Conservation (phyloP, 2,329 filamentous ascomycete species). For the Cytospora piceae region DNA sequence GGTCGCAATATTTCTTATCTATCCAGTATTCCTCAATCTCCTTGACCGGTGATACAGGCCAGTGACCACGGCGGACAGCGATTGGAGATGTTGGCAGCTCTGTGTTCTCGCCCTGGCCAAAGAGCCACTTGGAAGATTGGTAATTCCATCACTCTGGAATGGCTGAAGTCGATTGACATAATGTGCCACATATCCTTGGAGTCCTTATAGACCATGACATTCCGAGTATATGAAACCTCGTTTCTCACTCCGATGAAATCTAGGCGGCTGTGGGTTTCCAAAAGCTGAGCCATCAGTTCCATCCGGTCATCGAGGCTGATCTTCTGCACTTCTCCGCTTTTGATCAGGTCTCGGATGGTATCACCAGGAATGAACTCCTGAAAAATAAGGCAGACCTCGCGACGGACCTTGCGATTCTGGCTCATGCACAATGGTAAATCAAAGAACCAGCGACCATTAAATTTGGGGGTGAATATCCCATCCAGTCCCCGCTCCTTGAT, state of each 20-base stretch:
- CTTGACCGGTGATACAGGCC: too few relatives aligned
- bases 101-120: too few relatives aligned
- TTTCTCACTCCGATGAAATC: not conserved
- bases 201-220: not conserved
- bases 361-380: constrained; percentile 1
- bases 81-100: too few relatives aligned
- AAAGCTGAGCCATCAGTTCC: not conserved
- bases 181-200: not conserved
- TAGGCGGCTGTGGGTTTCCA: not conserved
- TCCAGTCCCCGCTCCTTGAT: not conserved
- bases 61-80: too few relatives aligned
- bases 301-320: not conserved
- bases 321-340: not conserved
- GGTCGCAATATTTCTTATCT: too few relatives aligned
- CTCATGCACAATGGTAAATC: too few relatives aligned
- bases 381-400: constrained; percentile 3
- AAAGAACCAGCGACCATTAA: too few relatives aligned
- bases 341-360: not conserved
- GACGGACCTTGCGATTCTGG: not conserved
- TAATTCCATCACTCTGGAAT: too few relatives aligned
- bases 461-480: too few relatives aligned
- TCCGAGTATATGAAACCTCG: not conserved
- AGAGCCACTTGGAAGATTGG: too few relatives aligned
- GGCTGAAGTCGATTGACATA: not conserved
- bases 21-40: too few relatives aligned